Conservation (phyloP, 2,329 filamentous ascomycete genomes). For the Fusarium brevicatenulatum region DNA sequence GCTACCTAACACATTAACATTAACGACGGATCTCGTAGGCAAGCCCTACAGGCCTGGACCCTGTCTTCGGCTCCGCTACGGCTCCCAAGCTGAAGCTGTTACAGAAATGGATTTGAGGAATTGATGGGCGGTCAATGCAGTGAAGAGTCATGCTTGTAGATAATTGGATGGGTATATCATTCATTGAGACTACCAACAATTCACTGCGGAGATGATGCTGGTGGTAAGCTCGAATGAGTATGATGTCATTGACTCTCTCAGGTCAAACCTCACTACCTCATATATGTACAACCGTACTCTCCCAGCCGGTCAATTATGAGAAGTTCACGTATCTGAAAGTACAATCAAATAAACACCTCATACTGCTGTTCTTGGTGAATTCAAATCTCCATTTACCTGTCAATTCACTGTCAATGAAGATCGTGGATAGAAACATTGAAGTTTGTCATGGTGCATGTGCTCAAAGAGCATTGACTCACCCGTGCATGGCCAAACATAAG, state of each 20-base stretch:
- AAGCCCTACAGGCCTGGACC: neutral
- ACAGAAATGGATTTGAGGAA: neutral
- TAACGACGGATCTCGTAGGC: neutral
- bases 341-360: accelerated
- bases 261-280: neutral
- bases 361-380: accelerated
- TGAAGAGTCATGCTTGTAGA: neutral
- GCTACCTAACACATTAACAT: neutral
- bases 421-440: neutral
- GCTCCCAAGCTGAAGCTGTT: neutral
- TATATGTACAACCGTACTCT: neutral
- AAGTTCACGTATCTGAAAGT: neutral
- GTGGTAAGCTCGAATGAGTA: neutral
- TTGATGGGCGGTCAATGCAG: neutral
- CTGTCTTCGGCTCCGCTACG: conserved; percentile 6
- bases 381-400: accelerated
- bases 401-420: neutral
- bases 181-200: neutral
- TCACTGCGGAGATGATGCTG: neutral
- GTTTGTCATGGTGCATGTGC: neutral
- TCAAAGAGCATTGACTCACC: neutral
- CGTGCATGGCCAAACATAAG: no score
- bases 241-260: neutral
- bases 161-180: neutral
- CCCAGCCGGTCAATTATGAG: neutral